Evolutionary conservation across 495 filamentous ascomycete species (phyloP).

Genomic region (Aspergillus leporis): DNA sequence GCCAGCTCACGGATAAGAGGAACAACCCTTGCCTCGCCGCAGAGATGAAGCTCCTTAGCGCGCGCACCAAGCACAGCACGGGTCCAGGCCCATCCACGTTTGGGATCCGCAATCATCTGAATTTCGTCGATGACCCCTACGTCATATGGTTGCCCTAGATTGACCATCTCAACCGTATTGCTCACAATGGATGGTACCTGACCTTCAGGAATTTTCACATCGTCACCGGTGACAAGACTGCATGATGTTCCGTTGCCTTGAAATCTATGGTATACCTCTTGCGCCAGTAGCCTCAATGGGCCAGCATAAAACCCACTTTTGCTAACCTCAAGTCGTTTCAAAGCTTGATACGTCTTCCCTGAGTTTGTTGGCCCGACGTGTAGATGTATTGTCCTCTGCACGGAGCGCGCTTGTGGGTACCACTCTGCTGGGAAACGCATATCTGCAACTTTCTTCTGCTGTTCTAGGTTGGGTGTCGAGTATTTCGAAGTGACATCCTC

Average conservation of each 20-base stretch:
- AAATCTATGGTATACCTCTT: conserved; percentile 87
- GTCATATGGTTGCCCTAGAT: conserved; percentile 66
- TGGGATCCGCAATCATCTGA: conserved; percentile 84
- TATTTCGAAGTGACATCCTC: conserved; percentile 45
- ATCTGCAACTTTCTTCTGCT: conserved; percentile 71
- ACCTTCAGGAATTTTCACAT: conserved; percentile 61
- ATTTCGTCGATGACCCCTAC: conserved; percentile 98
- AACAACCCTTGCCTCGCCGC: conserved; percentile 83
- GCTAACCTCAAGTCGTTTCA: conserved; percentile 79
- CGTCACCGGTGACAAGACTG: conserved; percentile 89
- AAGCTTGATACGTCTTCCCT: conserved; percentile 94
- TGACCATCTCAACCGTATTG: conserved; percentile 97
- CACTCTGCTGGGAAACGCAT: conserved; percentile 84
- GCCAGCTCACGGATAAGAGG: conserved; percentile 80
- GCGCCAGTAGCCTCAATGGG: conserved; percentile 84
- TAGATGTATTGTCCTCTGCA: conserved; percentile 82
- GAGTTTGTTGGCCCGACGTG: conserved; percentile 99
- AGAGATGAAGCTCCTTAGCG: conserved; percentile 88
- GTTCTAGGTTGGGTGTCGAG: conserved; percentile 47
- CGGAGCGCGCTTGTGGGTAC: conserved; percentile 77
- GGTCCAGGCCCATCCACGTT: conserved; percentile 97
- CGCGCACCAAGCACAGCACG: conserved; percentile 83
- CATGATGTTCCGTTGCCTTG: conserved; percentile 71
- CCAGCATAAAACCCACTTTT: conserved; percentile 86
- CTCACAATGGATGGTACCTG: conserved; percentile 59